These are phyloP conservation scores for Cercospora janseana DNA, from an alignment of 2,329 filamentous ascomycete species.

Conservation along the genomic window DNA sequence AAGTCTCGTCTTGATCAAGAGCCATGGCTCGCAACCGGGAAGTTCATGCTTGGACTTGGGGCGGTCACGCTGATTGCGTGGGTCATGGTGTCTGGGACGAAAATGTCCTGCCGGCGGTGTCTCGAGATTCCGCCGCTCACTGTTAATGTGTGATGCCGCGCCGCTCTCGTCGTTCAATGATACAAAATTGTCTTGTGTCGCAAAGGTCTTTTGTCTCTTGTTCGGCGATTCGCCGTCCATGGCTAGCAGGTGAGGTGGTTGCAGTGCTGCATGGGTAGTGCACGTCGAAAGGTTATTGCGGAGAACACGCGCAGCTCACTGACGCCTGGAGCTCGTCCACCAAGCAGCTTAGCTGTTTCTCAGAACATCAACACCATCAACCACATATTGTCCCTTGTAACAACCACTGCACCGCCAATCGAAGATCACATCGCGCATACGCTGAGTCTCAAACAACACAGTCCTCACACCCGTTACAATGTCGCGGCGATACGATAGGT, in stretches of 20 bases:
- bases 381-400: too few species aligned
- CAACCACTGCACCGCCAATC: background rate
- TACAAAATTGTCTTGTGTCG: conserved; percentile 31
- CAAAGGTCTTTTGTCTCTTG: conserved; percentile 29
- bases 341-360: too few species aligned
- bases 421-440: too few species aligned
- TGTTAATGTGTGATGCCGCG: background rate
- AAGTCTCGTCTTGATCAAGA: conserved; percentile 88
- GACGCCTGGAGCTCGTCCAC: too few species aligned
- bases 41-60: conserved; percentile 78
- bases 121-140: too few species aligned
- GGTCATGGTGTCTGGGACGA: conserved; percentile 3
- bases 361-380: too few species aligned
- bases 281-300: too few species aligned
- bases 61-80: conserved; percentile 59
- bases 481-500: conserved; percentile 39
- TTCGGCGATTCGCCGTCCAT: conserved; percentile 31
- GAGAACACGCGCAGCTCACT: too few species aligned
- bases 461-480: conserved; percentile 22
- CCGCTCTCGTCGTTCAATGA: conserved; percentile 26
- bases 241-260: background rate
- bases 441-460: background rate
- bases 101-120: conserved; percentile 15
- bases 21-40: conserved; percentile 80
- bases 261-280: background rate